These are phyloP conservation scores for Hypoxylon lienhwacheense DNA, from an alignment of 495 filamentous ascomycete species.

Conservation along the genomic window DNA sequence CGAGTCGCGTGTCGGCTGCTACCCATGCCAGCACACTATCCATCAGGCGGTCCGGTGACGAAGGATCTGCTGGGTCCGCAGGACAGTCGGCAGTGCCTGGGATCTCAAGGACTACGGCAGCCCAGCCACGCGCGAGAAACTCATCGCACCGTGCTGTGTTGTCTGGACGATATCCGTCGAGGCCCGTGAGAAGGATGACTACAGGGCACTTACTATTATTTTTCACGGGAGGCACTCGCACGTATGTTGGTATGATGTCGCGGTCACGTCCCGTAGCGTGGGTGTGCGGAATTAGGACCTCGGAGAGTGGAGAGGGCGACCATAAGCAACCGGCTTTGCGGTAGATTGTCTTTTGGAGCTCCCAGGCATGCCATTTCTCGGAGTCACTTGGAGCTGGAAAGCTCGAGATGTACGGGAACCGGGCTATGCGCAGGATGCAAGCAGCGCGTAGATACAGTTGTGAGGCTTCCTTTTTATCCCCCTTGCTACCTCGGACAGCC, in stretches of 20 bases:
- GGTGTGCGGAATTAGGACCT: constrained; percentile 63
- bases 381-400: constrained; percentile 43
- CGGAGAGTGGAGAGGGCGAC: constrained; percentile 55
- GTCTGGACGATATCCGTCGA: constrained; percentile 79
- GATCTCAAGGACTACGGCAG: constrained; percentile 67
- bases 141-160: constrained; percentile 72
- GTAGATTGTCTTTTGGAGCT: constrained; percentile 66
- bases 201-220: constrained; percentile 54
- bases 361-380: constrained; percentile 64
- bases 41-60: constrained; percentile 60
- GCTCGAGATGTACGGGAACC: constrained; percentile 69
- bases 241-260: constrained; percentile 63
- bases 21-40: constrained; percentile 69
- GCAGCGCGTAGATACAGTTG: constrained; percentile 70
- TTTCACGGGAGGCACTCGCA: constrained; percentile 55
- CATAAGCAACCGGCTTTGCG: constrained; percentile 60
- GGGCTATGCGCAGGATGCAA: constrained; percentile 70
- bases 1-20: constrained; percentile 57
- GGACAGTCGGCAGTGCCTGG: constrained; percentile 81
- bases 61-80: constrained; percentile 57
- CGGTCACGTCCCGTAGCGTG: constrained; percentile 53
- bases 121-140: constrained; percentile 64
- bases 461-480: constrained; percentile 54
- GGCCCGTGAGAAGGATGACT: constrained; percentile 71
- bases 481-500: constrained; percentile 35